Evolutionary conservation across 163 green algal genomes (phyloP), one percentile per base, ranked within the genome.

Genomic region (Volvox carteri): DNA sequence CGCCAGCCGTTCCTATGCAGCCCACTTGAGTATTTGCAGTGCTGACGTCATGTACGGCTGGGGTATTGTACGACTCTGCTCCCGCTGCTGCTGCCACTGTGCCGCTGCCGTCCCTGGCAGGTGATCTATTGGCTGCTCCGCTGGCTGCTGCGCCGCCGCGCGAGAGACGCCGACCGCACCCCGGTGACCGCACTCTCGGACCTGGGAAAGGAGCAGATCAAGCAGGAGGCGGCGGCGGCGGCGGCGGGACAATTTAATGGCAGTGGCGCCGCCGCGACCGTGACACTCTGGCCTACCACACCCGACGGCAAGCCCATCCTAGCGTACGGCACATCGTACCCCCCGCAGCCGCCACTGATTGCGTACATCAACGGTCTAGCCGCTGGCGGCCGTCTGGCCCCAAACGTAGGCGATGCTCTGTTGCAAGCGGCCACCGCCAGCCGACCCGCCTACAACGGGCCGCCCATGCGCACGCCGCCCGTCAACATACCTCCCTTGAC

Each of bases 241-340:
- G 44, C 25, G 19, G 42, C 42, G 12, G 14, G 46, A n/a, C 33
- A 58, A 58, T 14, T 9, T 48, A 58, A 30, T 44, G 4, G 78
- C 78, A 37, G 78, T 25, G 19, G 48, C 21, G 78, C 16, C n/a
- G 52, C 56, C 56, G 62, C 62, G 54, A 85, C 54, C 5, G 78
- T 75, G 11, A 74, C 28, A 54, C 21, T 85, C 2, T 28, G 54
- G 4, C 58, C 21, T 16, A 56, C n/a, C 19, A 37, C 54, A 25
- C 78, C 78, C 11, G 78, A 85, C 9, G 78, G 78, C 9, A 85
- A 85, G 39, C 78, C 78, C 9, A 85, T 85, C 39, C 25, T 85
- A 23, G 78, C 54, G 35, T 41, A 75, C 37, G 54, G 78, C 25
- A 28, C 78, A 25, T 54, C 35, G 14, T 41, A 75, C 37, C 37